Base-by-base conservation (phyloP, 345 rosid species). In the Aquilaria malaccensis region DNA sequence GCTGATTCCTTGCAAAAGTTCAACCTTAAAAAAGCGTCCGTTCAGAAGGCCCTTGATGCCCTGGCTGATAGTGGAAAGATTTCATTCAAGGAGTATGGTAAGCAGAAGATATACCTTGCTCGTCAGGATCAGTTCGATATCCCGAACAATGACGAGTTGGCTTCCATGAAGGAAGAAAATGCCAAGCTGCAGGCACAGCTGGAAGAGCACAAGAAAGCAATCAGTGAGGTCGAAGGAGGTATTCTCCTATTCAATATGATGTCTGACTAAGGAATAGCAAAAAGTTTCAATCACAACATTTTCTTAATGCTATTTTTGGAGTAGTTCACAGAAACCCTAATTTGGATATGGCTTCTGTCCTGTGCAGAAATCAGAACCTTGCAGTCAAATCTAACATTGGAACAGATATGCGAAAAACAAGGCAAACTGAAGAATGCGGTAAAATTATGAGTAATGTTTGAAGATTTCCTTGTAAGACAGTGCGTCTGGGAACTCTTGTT, bases 91-190 rank as follows among this genome's bases (percentile, higher is more conserved):
- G 99, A 94, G 83, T 86, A 88, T 65, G 97, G 97, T 41, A 88
- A 94, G 78, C 99, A 94, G 89, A 94, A 94, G 75, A 71, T 94
- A 56, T 90, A 88, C 70, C 62, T 94, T 47, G 97, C 99, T 58
- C 81, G 85, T 65, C 97, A 94, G 73, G 97, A 88, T 78, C 99
- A 86, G 78, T 90, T 88, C 52, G 78, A 90, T 55, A 88, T 90
- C 63, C 96, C 93, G 10, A 85, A 86, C 82, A 72, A 13, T 0
- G 95, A 90, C 59, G 95, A 88, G 76, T 91, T 94, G 73, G 80
- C 69, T 73, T 76, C 7, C 48, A 94, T 90, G 97, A 90, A 94
- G 73, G 91, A 82, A 65, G 85, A 83, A 32, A 95, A 86, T 67
- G 74, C 76, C 58, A 73, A 73, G 41, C 58, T 90, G 65, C 96